Conservation (phyloP, 1,284 basidiomycete species). For the Trichosporon sp. region DNA sequence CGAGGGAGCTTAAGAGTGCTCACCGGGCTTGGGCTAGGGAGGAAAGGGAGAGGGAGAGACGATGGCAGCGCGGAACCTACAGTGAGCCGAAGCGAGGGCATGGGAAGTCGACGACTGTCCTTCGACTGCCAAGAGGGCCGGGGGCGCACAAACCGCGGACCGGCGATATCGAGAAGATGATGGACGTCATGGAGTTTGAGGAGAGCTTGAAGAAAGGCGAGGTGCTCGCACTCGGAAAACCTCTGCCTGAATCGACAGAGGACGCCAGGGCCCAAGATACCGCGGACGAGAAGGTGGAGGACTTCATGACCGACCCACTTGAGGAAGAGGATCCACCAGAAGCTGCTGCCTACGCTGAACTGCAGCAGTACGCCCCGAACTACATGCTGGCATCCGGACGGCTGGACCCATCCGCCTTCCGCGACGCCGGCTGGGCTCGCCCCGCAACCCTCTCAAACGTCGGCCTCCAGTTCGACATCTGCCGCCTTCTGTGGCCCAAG, state of each 20-base stretch:
- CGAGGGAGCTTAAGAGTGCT: neutral
- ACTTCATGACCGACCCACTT: neutral
- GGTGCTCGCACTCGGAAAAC: neutral
- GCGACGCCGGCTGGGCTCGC: neutral
- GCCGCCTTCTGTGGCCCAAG: conserved; percentile 7
- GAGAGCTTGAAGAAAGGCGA: neutral
- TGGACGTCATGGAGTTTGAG: conserved; percentile 4
- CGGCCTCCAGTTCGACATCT: conserved; percentile 19
- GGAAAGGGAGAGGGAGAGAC: neutral
- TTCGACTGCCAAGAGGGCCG: neutral
- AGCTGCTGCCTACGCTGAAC: neutral
- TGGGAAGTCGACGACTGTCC: neutral
- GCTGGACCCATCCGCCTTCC: neutral
- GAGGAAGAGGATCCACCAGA: neutral
- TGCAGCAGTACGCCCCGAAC: neutral
- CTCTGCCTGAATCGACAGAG: neutral
- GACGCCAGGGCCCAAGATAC: neutral
- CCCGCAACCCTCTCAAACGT: conserved; percentile 8
- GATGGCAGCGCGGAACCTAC: neutral
- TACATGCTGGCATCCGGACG: neutral
- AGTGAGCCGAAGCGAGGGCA: neutral
- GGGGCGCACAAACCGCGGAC: neutral
- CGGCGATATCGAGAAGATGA: conserved; percentile 9
- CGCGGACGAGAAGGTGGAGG: neutral
- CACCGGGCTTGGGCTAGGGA: neutral